A percentile compares a stretch with the other conserved stretches of the same genome.
phyloP scores from a whole-genome alignment of 129 eudicot genomes.

The Gnaphalium uliginosum region DNA sequence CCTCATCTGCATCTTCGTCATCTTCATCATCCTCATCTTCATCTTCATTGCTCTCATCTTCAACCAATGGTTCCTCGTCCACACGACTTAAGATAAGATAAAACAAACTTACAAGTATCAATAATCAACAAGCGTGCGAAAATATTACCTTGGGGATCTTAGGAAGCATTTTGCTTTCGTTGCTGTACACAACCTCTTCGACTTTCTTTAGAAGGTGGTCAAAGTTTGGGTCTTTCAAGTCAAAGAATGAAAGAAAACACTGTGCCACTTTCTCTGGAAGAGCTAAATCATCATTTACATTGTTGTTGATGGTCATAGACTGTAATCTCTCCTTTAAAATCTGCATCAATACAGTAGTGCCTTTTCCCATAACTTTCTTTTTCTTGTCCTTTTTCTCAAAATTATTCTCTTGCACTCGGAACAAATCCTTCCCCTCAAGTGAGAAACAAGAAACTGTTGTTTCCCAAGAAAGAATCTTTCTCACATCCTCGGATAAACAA shows the following conservation, averaged over 20 bases:
- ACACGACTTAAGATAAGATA: not conserved
- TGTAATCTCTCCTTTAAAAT: constrained; percentile 53
- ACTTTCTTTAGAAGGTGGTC: constrained; percentile 49
- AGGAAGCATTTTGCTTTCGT: constrained; percentile 94
- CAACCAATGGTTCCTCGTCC: constrained; percentile 33
- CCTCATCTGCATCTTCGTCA: constrained; percentile 3
- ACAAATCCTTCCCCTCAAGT: constrained; percentile 49
- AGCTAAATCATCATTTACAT: constrained; percentile 17
- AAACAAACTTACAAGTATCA: not conserved
- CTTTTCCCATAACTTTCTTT: constrained; percentile 82
- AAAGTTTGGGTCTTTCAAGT: constrained; percentile 49
- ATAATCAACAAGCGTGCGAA: not conserved
- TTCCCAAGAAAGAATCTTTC: constrained; percentile 68
- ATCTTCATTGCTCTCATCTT: constrained; percentile 30
- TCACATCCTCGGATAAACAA: constrained; percentile 42
- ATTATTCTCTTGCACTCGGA: constrained; percentile 7
- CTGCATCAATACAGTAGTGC: constrained; percentile 61
- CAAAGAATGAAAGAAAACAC: constrained; percentile 48
- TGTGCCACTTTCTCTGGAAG: constrained; percentile 37
- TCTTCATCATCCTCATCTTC: constrained; percentile 26
- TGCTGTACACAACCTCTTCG: constrained; percentile 84
- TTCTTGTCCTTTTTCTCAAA: constrained; percentile 63
- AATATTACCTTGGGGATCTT: constrained; percentile 72
- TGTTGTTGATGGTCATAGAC: constrained; percentile 24
- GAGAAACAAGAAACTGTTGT: constrained; percentile 52